A percentile compares a stretch with the other conserved stretches of the same genome.
These are phyloP conservation scores for Pyrrhoderma lamaoense DNA, from an alignment of 1,284 basidiomycete genomes.

Conservation along the genomic window DNA sequence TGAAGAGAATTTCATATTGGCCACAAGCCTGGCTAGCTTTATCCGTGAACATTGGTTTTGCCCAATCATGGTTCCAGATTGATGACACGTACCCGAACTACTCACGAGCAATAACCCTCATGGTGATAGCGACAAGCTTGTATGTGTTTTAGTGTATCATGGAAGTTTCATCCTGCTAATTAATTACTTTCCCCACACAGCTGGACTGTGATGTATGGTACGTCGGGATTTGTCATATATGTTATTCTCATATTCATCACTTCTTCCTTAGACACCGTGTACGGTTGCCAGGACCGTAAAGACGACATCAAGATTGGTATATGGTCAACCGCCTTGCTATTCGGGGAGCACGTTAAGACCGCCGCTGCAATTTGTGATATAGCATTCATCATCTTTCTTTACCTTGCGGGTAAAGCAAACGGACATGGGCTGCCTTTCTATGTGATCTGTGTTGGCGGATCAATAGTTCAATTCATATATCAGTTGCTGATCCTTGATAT, in stretches of 20 bases:
- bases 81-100: background rate
- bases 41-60: conserved; percentile 16
- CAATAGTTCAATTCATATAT: conserved; percentile 32
- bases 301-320: conserved; percentile 40
- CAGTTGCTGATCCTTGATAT: conserved; percentile 30
- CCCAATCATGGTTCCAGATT: conserved; percentile 6
- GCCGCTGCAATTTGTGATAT: conserved; percentile 32
- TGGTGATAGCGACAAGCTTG: conserved; percentile 32
- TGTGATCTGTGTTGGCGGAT: conserved; percentile 28
- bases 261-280: conserved; percentile 37
- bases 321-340: conserved; percentile 40
- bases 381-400: conserved; percentile 29
- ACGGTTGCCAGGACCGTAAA: conserved; percentile 39
- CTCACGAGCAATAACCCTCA: conserved; percentile 29
- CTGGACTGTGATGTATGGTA: conserved; percentile 15
- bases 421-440: conserved; percentile 31
- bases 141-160: conserved; percentile 1
- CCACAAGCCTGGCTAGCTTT: conserved; percentile 45
- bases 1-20: conserved; percentile 62
- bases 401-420: conserved; percentile 26
- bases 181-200: background rate
- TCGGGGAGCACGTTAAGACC: conserved; percentile 30
- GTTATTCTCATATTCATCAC: conserved; percentile 18
- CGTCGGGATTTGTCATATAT: background rate
- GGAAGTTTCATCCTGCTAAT: background rate